Conservation (phyloP, 441 rosid species). For the Populus hybrid region DNA sequence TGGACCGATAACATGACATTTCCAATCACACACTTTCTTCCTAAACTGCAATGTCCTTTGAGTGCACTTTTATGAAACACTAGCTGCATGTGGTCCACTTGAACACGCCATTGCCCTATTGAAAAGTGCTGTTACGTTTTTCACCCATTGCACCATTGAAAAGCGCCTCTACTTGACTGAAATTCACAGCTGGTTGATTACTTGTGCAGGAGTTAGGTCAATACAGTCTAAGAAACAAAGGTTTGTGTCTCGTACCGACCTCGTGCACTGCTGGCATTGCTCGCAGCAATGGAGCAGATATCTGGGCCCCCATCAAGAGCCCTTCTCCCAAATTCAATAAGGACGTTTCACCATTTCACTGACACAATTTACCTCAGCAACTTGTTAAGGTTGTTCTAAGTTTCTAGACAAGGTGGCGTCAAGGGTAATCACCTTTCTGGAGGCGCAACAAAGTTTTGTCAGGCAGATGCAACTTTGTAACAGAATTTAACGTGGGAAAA, state of each 20-base stretch:
- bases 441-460: slow-evolving; percentile 8
- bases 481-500: neutral
- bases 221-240: slow-evolving; percentile 64
- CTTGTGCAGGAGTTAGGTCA: slow-evolving; percentile 48
- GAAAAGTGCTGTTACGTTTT: neutral
- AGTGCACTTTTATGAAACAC: neutral
- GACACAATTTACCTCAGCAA: slow-evolving; percentile 1
- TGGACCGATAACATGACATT: slow-evolving; percentile 1
- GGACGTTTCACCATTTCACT: slow-evolving; percentile 23
- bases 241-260: slow-evolving; percentile 77
- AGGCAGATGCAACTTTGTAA: slow-evolving; percentile 14
- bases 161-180: neutral
- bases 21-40: no score
- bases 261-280: slow-evolving; percentile 71
- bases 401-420: neutral
- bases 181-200: neutral
- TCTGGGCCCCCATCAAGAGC: slow-evolving; percentile 93
- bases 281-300: slow-evolving; percentile 87
- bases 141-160: neutral
- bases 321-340: slow-evolving; percentile 55
- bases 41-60: no score
- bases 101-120: neutral
- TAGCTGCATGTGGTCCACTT: no score
- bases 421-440: slow-evolving; percentile 1
- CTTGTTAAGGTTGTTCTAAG: neutral